Percentiles rank a stretch among this genome's conserved stretches.
phyloP scores from a whole-genome alignment of 2,329 filamentous ascomycete species.

The Trichoderma asperellum region DNA sequence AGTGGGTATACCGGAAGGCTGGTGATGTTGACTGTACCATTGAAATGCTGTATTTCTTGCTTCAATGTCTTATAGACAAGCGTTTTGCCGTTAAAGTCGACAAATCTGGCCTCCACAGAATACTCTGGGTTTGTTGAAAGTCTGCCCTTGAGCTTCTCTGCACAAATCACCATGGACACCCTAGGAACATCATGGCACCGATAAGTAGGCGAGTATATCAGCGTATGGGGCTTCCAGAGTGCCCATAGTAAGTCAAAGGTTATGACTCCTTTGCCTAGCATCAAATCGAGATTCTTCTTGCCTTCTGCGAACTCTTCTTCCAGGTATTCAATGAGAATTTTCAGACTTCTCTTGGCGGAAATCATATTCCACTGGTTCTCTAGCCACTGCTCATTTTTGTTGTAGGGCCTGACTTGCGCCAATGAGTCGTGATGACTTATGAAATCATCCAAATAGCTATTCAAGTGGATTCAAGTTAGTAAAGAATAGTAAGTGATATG shows the following conservation, averaged over 20 bases:
- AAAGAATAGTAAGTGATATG: neutral
- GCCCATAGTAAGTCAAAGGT: constrained; percentile 90
- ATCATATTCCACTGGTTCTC: constrained; percentile 64
- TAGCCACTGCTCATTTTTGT: constrained; percentile 57
- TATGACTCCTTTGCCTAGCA: constrained; percentile 80
- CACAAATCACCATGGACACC: constrained; percentile 79
- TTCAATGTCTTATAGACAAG: constrained; percentile 76
- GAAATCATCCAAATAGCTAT: constrained; percentile 78
- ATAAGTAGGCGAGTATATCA: constrained; percentile 78
- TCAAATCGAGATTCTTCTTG: constrained; percentile 77
- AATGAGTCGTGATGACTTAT: constrained; percentile 65
- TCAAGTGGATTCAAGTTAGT: constrained; percentile 10
- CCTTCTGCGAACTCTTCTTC: constrained; percentile 78
- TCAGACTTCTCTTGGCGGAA: constrained; percentile 67
- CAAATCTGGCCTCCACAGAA: constrained; percentile 74
- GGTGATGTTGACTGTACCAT: constrained; percentile 80
- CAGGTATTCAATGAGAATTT: constrained; percentile 75
- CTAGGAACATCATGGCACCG: constrained; percentile 75
- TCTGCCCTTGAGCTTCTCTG: constrained; percentile 66
- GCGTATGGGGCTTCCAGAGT: constrained; percentile 82
- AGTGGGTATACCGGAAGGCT: constrained; percentile 77
- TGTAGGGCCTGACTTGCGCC: constrained; percentile 58
- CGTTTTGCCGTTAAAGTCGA: constrained; percentile 86
- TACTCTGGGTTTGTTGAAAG: constrained; percentile 76
- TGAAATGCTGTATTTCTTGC: constrained; percentile 74